Percentiles rank a stretch among this genome's conserved stretches.
Conservation (phyloP, 1,284 basidiomycete species). For the Cystobasidiaceae sp. region DNA sequence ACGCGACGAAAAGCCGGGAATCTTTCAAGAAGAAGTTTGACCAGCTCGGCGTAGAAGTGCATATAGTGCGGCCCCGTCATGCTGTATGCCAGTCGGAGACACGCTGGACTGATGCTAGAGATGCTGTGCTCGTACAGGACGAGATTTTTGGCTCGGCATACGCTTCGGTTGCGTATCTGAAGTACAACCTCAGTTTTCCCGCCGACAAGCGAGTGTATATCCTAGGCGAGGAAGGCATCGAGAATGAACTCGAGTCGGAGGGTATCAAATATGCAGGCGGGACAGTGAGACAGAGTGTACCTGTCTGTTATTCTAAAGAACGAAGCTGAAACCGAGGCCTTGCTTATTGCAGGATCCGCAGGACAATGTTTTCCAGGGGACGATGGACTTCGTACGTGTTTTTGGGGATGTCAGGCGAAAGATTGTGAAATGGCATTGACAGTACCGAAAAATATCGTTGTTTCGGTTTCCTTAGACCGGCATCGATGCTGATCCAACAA, state of each 20-base stretch:
- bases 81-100: neutral
- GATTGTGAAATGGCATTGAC: neutral
- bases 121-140: slow-evolving; percentile 55
- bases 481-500: slow-evolving; percentile 63
- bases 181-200: slow-evolving; percentile 67
- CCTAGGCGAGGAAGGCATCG: slow-evolving; percentile 85
- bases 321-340: too few species aligned
- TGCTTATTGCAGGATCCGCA: slow-evolving; percentile 69
- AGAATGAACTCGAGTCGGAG: slow-evolving; percentile 84
- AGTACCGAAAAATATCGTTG: neutral
- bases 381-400: slow-evolving; percentile 57
- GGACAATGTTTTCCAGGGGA: slow-evolving; percentile 70
- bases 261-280: slow-evolving; percentile 78
- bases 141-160: slow-evolving; percentile 97
- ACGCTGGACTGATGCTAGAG: neutral
- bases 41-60: slow-evolving; percentile 75
- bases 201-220: slow-evolving; percentile 94
- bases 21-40: slow-evolving; percentile 90
- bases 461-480: slow-evolving; percentile 51
- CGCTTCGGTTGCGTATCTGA: slow-evolving; percentile 88
- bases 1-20: slow-evolving; percentile 84
- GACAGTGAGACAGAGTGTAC: slow-evolving; percentile 66
- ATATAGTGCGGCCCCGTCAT: slow-evolving; percentile 60
- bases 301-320: too few species aligned
- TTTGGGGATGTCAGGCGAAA: neutral